These are phyloP conservation scores for Boletellus deceptivus DNA, from an alignment of 1,284 basidiomycete genomes.

Conservation along the genomic window DNA sequence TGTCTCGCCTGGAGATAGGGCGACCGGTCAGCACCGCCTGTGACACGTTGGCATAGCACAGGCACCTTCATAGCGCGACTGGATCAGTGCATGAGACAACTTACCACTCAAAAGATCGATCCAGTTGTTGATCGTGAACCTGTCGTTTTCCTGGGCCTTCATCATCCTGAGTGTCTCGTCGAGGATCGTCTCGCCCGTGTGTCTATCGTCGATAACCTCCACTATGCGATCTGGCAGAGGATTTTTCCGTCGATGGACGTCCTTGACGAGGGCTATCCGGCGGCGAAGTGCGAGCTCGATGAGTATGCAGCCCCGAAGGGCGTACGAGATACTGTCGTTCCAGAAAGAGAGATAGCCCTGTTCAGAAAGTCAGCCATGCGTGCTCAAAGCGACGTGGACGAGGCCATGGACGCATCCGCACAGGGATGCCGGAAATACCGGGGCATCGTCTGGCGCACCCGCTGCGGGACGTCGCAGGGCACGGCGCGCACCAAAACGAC, in stretches of 20 bases:
- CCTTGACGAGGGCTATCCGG: slow-evolving; percentile 85
- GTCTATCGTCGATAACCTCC: slow-evolving; percentile 86
- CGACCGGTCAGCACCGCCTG: background rate
- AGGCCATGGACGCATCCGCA: slow-evolving; percentile 1
- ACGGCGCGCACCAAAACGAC: slow-evolving; percentile 4
- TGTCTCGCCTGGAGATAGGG: slow-evolving; percentile 74
- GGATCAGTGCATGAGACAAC: slow-evolving; percentile 5
- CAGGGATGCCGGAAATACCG: background rate
- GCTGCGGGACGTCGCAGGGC: slow-evolving; percentile 20
- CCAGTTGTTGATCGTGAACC: slow-evolving; percentile 89
- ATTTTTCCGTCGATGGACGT: slow-evolving; percentile 75
- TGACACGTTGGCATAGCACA: background rate
- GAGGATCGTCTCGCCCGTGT: slow-evolving; percentile 92
- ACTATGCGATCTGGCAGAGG: slow-evolving; percentile 82
- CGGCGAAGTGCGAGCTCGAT: slow-evolving; percentile 90
- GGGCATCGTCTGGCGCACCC: slow-evolving; percentile 9
- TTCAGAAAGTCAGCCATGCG: slow-evolving; percentile 14
- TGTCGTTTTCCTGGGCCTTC: slow-evolving; percentile 70
- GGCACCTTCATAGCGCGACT: background rate
- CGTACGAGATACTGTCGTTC: slow-evolving; percentile 99
- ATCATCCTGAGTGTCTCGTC: slow-evolving; percentile 97
- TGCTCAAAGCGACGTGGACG: slow-evolving; percentile 24
- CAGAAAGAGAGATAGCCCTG: slow-evolving; percentile 94
- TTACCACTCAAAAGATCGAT: slow-evolving; percentile 89
- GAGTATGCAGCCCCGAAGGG: slow-evolving; percentile 90